These are phyloP conservation scores for Apiospora kogelbergensis DNA, from an alignment of 2,329 filamentous ascomycete species.

Conservation along the genomic window DNA sequence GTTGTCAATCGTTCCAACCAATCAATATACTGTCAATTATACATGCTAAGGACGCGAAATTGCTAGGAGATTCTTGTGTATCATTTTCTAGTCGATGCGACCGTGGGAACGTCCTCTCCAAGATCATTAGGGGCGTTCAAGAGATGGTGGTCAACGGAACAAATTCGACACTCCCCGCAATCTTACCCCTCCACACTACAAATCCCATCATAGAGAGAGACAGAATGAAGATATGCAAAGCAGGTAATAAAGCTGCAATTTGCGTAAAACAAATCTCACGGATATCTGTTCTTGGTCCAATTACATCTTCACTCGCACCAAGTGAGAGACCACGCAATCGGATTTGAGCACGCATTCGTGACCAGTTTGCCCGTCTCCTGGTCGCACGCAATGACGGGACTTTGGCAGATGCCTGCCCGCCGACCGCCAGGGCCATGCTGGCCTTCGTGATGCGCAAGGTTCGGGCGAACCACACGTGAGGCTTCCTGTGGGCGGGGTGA, in stretches of 20 bases:
- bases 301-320: slow-evolving; percentile 43
- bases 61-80: neutral
- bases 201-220: too few relatives aligned
- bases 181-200: too few relatives aligned
- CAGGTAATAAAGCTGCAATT: too few relatives aligned
- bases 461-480: slow-evolving; percentile 61
- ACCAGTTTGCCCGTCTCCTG: slow-evolving; percentile 54
- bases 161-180: neutral
- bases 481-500: slow-evolving; percentile 45
- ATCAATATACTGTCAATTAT: too few relatives aligned
- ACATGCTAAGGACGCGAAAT: neutral
- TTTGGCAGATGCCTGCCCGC: slow-evolving; percentile 58
- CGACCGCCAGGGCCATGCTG: slow-evolving; percentile 62
- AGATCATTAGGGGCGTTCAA: neutral
- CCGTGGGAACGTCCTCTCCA: neutral
- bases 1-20: too few relatives aligned
- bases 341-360: too few relatives aligned
- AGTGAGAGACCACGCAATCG: slow-evolving; percentile 45
- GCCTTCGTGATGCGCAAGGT: slow-evolving; percentile 62
- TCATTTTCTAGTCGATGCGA: neutral
- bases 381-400: slow-evolving; percentile 59
- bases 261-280: too few relatives aligned
- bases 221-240: too few relatives aligned
- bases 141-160: neutral
- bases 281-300: too few relatives aligned